Conservation (phyloP, 805 yeast species). For the Saturnispora galanensis region DNA sequence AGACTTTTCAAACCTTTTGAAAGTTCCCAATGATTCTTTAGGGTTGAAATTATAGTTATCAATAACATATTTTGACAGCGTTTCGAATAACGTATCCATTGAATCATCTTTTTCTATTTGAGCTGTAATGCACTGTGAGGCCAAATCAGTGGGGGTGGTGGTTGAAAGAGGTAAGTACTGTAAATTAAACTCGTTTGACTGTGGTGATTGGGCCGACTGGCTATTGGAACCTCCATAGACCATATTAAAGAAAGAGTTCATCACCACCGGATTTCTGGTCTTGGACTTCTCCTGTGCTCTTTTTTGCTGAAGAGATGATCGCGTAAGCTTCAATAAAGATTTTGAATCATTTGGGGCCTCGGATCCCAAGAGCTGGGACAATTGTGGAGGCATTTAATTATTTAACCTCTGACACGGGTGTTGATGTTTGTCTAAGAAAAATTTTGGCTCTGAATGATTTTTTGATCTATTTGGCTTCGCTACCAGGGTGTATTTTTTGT, state of each 20-base stretch:
- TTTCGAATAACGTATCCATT: conserved; percentile 47
- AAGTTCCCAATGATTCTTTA: conserved; percentile 35
- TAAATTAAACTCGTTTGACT: conserved; percentile 14
- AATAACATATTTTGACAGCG: conserved; percentile 48
- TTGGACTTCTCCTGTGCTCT: conserved; percentile 17
- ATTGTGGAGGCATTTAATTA: conserved; percentile 5
- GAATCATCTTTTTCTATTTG: conserved; percentile 48
- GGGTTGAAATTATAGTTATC: conserved; percentile 56
- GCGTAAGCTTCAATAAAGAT: not conserved
- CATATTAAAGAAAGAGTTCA: conserved; percentile 2
- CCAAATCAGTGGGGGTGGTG: conserved; percentile 46
- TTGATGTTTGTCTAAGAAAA: no score
- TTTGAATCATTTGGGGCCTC: not conserved
- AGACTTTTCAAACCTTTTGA: conserved; percentile 70
- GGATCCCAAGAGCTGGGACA: conserved; percentile 3
- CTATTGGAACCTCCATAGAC: conserved; percentile 2
- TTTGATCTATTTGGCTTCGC: no score
- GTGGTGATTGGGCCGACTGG: not conserved
- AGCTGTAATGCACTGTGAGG: conserved; percentile 53
- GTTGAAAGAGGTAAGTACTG: conserved; percentile 40
- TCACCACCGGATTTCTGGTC: conserved; percentile 10
- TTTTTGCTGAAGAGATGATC: conserved; percentile 20
- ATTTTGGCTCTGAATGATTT: no score
- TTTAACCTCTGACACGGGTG: no score
- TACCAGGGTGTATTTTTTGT: no score